Percentiles rank a stretch among this genome's conserved stretches.
These are phyloP conservation scores for Podospora fimiseda DNA, from an alignment of 495 filamentous ascomycete genomes.

Conservation along the genomic window DNA sequence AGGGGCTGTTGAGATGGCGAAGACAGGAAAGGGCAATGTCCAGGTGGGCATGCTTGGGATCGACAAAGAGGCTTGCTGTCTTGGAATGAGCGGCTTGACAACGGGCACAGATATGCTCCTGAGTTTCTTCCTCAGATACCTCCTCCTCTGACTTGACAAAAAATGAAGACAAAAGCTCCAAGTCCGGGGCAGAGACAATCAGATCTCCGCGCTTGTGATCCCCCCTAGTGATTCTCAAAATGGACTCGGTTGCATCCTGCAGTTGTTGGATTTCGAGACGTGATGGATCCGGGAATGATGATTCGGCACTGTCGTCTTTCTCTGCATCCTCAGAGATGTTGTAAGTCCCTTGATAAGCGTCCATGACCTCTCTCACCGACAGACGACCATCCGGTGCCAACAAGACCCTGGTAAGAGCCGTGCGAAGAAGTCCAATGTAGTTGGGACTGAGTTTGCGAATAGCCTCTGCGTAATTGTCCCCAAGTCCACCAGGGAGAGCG, in stretches of 20 bases:
- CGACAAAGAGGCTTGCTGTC: constrained; percentile 9
- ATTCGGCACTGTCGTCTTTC: not conserved
- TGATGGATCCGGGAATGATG: constrained; percentile 6
- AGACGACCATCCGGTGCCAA: constrained; percentile 4
- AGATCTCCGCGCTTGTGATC: not conserved
- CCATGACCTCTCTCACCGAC: constrained; percentile 19
- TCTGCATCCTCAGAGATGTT: not conserved
- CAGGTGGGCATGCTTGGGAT: constrained; percentile 15
- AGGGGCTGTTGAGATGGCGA: constrained; percentile 21
- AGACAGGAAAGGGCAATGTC: constrained; percentile 18
- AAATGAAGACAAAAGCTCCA: constrained; percentile 7
- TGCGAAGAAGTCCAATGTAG: constrained; percentile 21
- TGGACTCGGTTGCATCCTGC: constrained; percentile 10
- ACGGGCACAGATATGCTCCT: constrained; percentile 11
- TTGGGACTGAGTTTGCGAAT: constrained; percentile 20
- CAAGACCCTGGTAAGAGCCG: constrained; percentile 19
- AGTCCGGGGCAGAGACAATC: constrained; percentile 5
- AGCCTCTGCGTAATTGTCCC: constrained; percentile 15
- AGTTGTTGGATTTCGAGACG: constrained; percentile 20
- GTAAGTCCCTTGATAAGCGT: constrained; percentile 19
- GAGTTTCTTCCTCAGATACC: not conserved
- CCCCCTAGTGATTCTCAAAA: constrained; percentile 4
- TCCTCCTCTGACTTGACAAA: constrained; percentile 9
- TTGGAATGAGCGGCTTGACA: constrained; percentile 7
- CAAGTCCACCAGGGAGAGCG: constrained; percentile 15